A percentile compares a stretch with the other conserved stretches of the same genome.
Evolutionary conservation across 2,329 filamentous ascomycete genomes (phyloP).

Genomic region (Colletotrichum trifolii): DNA sequence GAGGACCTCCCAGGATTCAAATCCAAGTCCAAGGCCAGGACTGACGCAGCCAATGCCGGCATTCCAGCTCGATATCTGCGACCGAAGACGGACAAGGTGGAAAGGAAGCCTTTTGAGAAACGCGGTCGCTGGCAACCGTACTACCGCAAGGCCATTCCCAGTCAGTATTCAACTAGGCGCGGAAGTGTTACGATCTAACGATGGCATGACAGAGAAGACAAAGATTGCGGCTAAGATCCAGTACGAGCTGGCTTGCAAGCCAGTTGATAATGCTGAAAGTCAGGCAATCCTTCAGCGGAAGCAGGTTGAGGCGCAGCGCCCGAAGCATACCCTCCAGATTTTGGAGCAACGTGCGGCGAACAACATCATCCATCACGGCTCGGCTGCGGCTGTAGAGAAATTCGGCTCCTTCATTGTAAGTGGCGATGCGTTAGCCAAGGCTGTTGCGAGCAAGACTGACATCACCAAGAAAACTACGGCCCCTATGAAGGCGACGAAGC

Average conservation of each 20-base stretch:
- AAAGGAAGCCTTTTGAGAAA: conserved; percentile 59
- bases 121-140: conserved; percentile 66
- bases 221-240: conserved; percentile 77
- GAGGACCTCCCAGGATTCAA: conserved; percentile 79
- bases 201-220: conserved; percentile 74
- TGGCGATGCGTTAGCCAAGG: conserved; percentile 31
- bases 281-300: conserved; percentile 48
- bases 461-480: conserved; percentile 60
- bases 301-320: conserved; percentile 58
- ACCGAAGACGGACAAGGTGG: conserved; percentile 53
- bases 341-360: conserved; percentile 62
- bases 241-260: conserved; percentile 73
- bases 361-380: conserved; percentile 68
- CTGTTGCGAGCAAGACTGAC: conserved; percentile 6
- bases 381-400: conserved; percentile 59
- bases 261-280: conserved; percentile 52
- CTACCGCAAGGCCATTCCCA: conserved; percentile 78
- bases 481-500: conserved; percentile 59
- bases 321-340: conserved; percentile 61
- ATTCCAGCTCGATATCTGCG: conserved; percentile 68
- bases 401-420: conserved; percentile 70
- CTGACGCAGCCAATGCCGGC: conserved; percentile 67
- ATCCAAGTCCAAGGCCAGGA: conserved; percentile 64
- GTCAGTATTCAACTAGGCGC: conserved; percentile 55
- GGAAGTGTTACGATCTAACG: background rate